Conservation (phyloP, 2,329 filamentous ascomycete species). For the Diaporthe vexans region DNA sequence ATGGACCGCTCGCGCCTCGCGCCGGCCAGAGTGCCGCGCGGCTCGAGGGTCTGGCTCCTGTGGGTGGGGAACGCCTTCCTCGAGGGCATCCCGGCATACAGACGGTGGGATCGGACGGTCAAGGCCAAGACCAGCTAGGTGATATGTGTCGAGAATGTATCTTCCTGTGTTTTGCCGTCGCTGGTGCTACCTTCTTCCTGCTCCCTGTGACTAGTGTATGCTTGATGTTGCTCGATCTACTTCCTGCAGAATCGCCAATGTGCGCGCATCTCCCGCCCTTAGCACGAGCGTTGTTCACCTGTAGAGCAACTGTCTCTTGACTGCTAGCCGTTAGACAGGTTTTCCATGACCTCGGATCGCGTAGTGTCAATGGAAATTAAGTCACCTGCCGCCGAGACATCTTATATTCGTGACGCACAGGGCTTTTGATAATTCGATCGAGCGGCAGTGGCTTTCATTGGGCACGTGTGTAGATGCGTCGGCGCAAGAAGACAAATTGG, state of each 20-base stretch:
- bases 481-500: neutral
- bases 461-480: neutral
- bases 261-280: neutral
- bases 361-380: no score
- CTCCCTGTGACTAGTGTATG: neutral
- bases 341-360: neutral
- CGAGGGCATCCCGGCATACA: slow-evolving; percentile 66
- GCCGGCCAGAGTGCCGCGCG: slow-evolving; percentile 62
- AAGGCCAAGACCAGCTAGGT: slow-evolving; percentile 44
- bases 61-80: slow-evolving; percentile 68
- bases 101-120: slow-evolving; percentile 65
- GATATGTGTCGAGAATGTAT: neutral
- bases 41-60: slow-evolving; percentile 64
- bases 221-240: neutral
- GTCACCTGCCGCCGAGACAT: neutral
- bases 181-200: neutral
- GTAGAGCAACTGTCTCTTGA: neutral
- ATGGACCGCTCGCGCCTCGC: slow-evolving; percentile 63
- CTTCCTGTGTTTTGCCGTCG: neutral
- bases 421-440: neutral
- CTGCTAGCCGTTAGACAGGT: neutral
- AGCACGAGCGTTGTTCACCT: neutral
- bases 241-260: neutral
- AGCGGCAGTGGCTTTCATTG: neutral
- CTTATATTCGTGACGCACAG: neutral